Percentiles rank a stretch among this genome's conserved stretches.
These are phyloP conservation scores for Buxus sempervirens DNA, from an alignment of 164 flowering plant genomes.

Conservation along the genomic window DNA sequence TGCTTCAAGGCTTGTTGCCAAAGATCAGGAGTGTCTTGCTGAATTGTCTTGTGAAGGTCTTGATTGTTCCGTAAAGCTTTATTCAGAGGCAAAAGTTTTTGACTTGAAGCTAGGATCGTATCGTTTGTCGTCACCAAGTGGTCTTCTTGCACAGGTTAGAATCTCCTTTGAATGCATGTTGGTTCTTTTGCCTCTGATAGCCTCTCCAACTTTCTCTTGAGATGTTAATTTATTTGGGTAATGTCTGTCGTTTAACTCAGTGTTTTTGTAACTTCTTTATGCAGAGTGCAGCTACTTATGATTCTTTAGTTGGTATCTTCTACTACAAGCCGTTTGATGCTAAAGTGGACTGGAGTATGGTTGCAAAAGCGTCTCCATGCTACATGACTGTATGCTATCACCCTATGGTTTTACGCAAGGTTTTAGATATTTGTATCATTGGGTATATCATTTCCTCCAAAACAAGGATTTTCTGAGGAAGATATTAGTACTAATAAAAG, in stretches of 20 bases:
- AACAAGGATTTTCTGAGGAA: too few species aligned
- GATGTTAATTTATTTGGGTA: not conserved
- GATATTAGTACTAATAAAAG: too few species aligned
- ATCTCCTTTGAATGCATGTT: not conserved
- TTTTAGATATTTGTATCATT: too few species aligned
- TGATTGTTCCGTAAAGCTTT: conserved; percentile 67
- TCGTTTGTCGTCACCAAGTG: conserved; percentile 78
- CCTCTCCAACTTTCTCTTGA: not conserved
- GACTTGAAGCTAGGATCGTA: conserved; percentile 85
- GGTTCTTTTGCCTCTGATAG: not conserved
- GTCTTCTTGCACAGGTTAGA: conserved; percentile 85
- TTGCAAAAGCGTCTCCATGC: conserved; percentile 95
- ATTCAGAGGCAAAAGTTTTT: conserved; percentile 77
- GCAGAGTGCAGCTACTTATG: conserved; percentile 78
- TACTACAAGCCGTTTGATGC: conserved; percentile 82
- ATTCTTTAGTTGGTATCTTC: conserved; percentile 82
- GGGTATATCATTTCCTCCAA: too few species aligned
- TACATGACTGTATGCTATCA: conserved; percentile 75
- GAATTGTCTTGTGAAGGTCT: conserved; percentile 88
- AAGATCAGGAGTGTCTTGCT: conserved; percentile 54
- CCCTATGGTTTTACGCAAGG: not conserved
- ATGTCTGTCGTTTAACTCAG: not conserved
- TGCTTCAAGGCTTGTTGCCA: conserved; percentile 81
- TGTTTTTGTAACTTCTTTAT: conserved; percentile 14
- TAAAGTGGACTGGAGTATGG: conserved; percentile 93